Conservation (phyloP, 2,329 filamentous ascomycete species). For the Onygenales sp. region DNA sequence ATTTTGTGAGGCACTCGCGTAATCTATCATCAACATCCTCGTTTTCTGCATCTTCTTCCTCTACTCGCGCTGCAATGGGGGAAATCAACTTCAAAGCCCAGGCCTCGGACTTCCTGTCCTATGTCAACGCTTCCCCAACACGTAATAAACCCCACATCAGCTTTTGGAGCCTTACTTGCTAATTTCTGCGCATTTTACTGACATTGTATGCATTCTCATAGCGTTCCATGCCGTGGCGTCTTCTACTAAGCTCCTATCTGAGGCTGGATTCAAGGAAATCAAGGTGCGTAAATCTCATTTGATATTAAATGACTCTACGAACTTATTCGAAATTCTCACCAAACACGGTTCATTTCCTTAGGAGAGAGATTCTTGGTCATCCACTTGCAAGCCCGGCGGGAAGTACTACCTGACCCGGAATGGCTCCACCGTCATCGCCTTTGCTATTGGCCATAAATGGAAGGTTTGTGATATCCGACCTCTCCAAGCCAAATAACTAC, state of each 20-base stretch:
- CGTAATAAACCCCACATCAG: conserved; percentile 47
- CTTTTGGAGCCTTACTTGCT: background rate
- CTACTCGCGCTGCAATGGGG: conserved; percentile 17
- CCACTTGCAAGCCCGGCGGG: conserved; percentile 63
- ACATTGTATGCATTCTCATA: conserved; percentile 27
- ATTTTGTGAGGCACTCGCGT: background rate
- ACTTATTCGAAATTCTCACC: background rate
- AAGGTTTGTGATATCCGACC: conserved; percentile 8
- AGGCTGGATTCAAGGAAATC: conserved; percentile 79
- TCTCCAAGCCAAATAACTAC: background rate
- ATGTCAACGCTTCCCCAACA: conserved; percentile 88
- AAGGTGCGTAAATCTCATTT: conserved; percentile 39
- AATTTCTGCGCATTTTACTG: conserved; percentile 4
- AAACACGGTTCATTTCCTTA: background rate
- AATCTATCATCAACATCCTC: background rate
- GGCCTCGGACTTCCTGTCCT: conserved; percentile 79
- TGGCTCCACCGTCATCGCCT: conserved; percentile 75
- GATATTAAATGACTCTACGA: background rate
- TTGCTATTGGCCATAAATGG: conserved; percentile 48
- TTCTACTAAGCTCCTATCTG: conserved; percentile 63
- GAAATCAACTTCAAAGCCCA: conserved; percentile 18
- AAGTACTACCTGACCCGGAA: conserved; percentile 88
- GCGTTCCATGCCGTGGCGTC: conserved; percentile 90
- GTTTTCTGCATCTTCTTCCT: background rate
- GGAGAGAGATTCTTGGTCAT: conserved; percentile 56